Evolutionary conservation across 1,284 basidiomycete species (phyloP).

Genomic region (Tylopilus sp.): DNA sequence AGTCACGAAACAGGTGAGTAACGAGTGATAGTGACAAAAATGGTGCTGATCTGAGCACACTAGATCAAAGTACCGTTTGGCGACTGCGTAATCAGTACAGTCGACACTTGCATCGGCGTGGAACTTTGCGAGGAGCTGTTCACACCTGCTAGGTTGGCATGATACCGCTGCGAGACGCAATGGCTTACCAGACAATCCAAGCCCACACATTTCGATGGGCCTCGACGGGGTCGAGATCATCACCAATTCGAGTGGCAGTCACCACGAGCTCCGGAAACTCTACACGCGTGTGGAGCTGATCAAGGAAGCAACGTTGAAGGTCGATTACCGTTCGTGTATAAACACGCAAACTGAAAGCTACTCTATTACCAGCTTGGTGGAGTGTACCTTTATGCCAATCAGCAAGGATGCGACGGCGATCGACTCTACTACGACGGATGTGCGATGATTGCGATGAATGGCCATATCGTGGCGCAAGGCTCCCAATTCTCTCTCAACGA

Average conservation of each 20-base stretch:
- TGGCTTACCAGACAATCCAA: slow-evolving; percentile 5
- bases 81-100: slow-evolving; percentile 88
- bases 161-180: not conserved
- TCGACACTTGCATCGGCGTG: slow-evolving; percentile 95
- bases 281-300: slow-evolving; percentile 91
- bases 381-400: slow-evolving; percentile 96
- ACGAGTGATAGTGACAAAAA: not conserved
- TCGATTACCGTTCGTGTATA: slow-evolving; percentile 24
- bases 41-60: slow-evolving; percentile 2
- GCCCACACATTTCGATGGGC: slow-evolving; percentile 96
- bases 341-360: not conserved
- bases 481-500: slow-evolving; percentile 95
- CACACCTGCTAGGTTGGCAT: slow-evolving; percentile 82
- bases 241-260: slow-evolving; percentile 95
- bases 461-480: slow-evolving; percentile 89
- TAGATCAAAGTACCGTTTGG: slow-evolving; percentile 88
- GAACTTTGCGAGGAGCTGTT: slow-evolving; percentile 98
- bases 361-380: slow-evolving; percentile 72
- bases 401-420: slow-evolving; percentile 98
- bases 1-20: slow-evolving; percentile 80
- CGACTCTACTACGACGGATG: slow-evolving; percentile 98
- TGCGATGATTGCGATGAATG: slow-evolving; percentile 94
- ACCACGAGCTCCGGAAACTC: slow-evolving; percentile 95
- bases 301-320: slow-evolving; percentile 95
- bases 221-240: slow-evolving; percentile 98